These are phyloP conservation scores for Suillus fuscotomentosus DNA, from an alignment of 768 basidiomycete genomes.

Conservation along the genomic window DNA sequence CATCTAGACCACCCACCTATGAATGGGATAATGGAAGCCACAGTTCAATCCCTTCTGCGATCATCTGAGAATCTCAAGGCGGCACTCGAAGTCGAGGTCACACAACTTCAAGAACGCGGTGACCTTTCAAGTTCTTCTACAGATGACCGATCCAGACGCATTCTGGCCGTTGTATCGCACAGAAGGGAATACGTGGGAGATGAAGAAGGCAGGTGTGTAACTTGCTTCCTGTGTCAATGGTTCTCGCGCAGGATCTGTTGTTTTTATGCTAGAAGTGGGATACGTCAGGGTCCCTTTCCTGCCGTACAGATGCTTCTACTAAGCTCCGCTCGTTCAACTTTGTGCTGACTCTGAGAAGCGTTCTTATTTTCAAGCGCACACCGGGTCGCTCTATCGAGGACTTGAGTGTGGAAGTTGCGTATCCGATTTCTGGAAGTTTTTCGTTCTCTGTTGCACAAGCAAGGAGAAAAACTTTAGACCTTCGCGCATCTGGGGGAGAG, in stretches of 20 bases:
- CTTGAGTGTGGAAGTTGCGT: slow-evolving; percentile 10
- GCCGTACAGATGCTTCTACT: neutral
- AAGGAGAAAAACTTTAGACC: slow-evolving; percentile 37
- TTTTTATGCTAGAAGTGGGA: neutral
- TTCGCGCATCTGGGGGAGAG: slow-evolving; percentile 14
- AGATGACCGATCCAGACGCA: slow-evolving; percentile 4
- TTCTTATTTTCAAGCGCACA: slow-evolving; percentile 17
- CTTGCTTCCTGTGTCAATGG: neutral
- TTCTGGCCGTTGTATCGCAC: slow-evolving; percentile 51
- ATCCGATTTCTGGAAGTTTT: slow-evolving; percentile 58
- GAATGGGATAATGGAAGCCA: slow-evolving; percentile 9
- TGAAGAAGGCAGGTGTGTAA: slow-evolving; percentile 57
- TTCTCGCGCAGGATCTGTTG: slow-evolving; percentile 5
- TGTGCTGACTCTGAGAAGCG: slow-evolving; percentile 4
- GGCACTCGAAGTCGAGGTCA: slow-evolving; percentile 36
- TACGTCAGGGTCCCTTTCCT: neutral
- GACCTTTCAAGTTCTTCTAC: neutral
- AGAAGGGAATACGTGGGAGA: slow-evolving; percentile 37
- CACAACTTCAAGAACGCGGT: slow-evolving; percentile 2
- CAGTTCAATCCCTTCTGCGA: slow-evolving; percentile 28
- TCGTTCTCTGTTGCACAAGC: slow-evolving; percentile 58
- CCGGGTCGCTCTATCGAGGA: neutral
- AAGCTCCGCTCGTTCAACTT: neutral
- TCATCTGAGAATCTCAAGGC: slow-evolving; percentile 47
- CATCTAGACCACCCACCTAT: slow-evolving; percentile 14